Evolutionary conservation across 495 filamentous ascomycete genomes (phyloP).

Genomic region (Chaetomium tenue): DNA sequence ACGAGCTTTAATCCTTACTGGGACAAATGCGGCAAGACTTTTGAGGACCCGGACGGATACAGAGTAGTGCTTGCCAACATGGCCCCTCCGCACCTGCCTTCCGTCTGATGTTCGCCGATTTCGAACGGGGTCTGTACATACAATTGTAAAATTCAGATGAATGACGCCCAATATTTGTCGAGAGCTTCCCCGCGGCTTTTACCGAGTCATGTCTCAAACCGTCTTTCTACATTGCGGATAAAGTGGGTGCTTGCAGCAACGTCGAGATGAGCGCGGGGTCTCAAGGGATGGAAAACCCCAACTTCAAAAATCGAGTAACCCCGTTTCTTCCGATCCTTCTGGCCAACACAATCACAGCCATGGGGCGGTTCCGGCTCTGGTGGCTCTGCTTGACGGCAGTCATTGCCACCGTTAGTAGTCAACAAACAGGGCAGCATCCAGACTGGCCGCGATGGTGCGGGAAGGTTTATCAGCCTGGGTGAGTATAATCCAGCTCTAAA

Average conservation of each 20-base stretch:
- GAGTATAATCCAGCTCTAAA: slow-evolving; percentile 9
- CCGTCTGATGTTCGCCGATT: not conserved
- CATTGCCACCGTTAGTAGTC: not conserved
- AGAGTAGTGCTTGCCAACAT: slow-evolving; percentile 38
- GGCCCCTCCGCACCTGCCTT: slow-evolving; percentile 23
- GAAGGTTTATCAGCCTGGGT: slow-evolving; percentile 56
- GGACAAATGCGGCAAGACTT: slow-evolving; percentile 38
- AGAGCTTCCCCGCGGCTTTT: too few species aligned
- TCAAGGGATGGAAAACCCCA: not conserved
- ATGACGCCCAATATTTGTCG: too few species aligned
- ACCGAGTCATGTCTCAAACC: too few species aligned
- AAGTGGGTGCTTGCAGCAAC: slow-evolving; percentile 12
- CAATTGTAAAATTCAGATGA: too few species aligned
- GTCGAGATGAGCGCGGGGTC: not conserved
- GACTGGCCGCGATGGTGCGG: slow-evolving; percentile 59
- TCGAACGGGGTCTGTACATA: too few species aligned
- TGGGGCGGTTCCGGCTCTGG: slow-evolving; percentile 20
- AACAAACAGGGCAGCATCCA: slow-evolving; percentile 42
- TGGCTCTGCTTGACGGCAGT: slow-evolving; percentile 11
- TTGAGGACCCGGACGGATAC: slow-evolving; percentile 41
- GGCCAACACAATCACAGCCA: not conserved
- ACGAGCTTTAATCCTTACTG: slow-evolving; percentile 39
- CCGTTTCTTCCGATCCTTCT: not conserved
- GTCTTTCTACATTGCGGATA: not conserved
- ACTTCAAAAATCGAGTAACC: not conserved